A percentile compares a stretch with the other conserved stretches of the same genome.
These are phyloP conservation scores for Sutorius australiensis DNA, from an alignment of 768 basidiomycete species.

Conservation along the genomic window DNA sequence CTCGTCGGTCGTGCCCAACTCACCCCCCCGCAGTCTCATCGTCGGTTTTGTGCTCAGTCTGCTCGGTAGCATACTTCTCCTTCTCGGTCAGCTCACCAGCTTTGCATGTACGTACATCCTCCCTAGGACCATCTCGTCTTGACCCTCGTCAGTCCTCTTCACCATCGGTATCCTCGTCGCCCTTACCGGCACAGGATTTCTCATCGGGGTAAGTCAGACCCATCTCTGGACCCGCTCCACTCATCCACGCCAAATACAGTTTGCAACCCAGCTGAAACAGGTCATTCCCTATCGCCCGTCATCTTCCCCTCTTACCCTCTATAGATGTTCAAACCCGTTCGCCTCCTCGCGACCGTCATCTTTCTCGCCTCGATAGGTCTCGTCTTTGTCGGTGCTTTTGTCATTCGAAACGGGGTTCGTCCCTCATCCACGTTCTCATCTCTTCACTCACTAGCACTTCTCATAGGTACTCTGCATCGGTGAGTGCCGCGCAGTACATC, in stretches of 20 bases:
- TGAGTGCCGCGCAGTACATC: conserved; percentile 24
- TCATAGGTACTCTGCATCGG: conserved; percentile 63
- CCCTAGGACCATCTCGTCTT: background rate
- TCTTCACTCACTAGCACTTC: background rate
- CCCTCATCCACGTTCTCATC: background rate
- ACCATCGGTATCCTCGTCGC: conserved; percentile 77
- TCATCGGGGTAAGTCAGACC: conserved; percentile 70
- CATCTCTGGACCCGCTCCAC: background rate
- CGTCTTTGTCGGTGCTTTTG: conserved; percentile 85
- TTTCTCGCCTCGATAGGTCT: conserved; percentile 77
- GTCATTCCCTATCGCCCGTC: conserved; percentile 36
- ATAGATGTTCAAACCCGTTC: conserved; percentile 92
- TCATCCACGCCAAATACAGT: conserved; percentile 40
- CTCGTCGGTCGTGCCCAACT: background rate
- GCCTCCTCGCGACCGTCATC: conserved; percentile 74
- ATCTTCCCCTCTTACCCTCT: background rate
- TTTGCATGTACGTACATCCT: conserved; percentile 64
- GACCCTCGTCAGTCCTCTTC: conserved; percentile 62
- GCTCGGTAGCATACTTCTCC: conserved; percentile 72
- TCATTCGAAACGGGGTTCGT: conserved; percentile 61
- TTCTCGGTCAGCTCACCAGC: conserved; percentile 60
- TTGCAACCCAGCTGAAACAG: conserved; percentile 75
- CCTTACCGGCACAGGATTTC: conserved; percentile 84
- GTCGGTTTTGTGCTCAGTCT: conserved; percentile 79
- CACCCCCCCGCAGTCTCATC: conserved; percentile 47